Evolutionary conservation across 2,329 filamentous ascomycete genomes (phyloP).

Genomic region (Colletotrichum endophyticum): DNA sequence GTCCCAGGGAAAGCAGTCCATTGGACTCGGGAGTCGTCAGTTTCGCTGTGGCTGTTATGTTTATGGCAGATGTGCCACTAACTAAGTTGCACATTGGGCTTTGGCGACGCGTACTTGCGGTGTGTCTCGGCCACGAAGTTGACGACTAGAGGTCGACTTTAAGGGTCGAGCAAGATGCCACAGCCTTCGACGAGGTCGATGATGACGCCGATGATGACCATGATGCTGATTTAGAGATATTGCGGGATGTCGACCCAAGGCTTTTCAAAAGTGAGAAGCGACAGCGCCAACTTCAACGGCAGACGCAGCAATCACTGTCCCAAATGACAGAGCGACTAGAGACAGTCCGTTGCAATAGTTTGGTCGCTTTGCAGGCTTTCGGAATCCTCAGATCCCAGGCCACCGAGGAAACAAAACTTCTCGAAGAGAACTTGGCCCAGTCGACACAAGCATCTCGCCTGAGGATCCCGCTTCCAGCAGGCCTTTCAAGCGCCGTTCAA

Average conservation of each 20-base stretch:
- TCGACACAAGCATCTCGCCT: neutral
- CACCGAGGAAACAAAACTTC: neutral
- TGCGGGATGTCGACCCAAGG: too few relatives aligned
- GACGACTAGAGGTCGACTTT: neutral
- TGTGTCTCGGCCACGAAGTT: neutral
- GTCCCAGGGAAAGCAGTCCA: neutral
- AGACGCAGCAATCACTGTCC: too few relatives aligned
- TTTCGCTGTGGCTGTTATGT: neutral
- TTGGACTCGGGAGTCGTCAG: neutral
- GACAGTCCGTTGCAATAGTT: too few relatives aligned
- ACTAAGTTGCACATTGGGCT: neutral
- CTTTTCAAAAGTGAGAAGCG: too few relatives aligned
- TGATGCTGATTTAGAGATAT: too few relatives aligned
- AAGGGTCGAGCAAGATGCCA: neutral
- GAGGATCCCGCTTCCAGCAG: neutral
- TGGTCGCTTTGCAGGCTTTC: neutral
- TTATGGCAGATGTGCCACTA: neutral
- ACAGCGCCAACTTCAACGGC: too few relatives aligned
- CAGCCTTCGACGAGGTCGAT: neutral
- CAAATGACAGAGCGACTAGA: too few relatives aligned
- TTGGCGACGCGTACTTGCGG: neutral
- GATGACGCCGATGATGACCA: neutral
- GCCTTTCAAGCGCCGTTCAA: neutral
- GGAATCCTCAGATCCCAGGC: neutral
- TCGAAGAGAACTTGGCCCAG: neutral